Evolutionary conservation across 2,329 filamentous ascomycete species (phyloP).

Genomic region (Aspergillus floridensis): DNA sequence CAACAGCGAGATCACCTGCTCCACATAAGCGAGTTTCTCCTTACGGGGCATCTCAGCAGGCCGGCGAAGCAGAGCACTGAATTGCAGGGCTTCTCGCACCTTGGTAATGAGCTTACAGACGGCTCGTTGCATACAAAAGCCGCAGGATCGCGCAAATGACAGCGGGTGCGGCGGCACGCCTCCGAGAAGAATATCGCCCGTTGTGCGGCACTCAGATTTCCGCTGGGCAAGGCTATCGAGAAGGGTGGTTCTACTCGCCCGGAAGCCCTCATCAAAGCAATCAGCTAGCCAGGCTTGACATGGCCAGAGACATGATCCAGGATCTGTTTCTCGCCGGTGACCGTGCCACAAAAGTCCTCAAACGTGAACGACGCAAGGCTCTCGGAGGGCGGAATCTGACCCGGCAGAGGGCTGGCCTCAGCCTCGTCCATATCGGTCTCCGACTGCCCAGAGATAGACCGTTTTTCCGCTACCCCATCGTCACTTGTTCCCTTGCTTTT

Average conservation of each 20-base stretch:
- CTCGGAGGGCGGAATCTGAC: conserved; percentile 24
- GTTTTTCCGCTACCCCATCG: too few species aligned
- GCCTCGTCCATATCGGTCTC: too few species aligned
- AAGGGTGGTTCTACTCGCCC: conserved; percentile 88
- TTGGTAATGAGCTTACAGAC: conserved; percentile 79
- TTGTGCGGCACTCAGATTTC: conserved; percentile 79
- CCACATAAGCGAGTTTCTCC: conserved; percentile 81
- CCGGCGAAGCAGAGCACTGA: conserved; percentile 80
- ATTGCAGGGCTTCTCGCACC: conserved; percentile 79
- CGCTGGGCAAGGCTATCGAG: conserved; percentile 79
- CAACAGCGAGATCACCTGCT: conserved; percentile 74
- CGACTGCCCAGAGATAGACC: too few species aligned
- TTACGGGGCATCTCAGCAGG: conserved; percentile 64
- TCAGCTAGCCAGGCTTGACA: conserved; percentile 56
- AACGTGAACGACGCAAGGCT: conserved; percentile 39
- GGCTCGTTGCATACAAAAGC: conserved; percentile 55
- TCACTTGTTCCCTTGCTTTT: too few species aligned
- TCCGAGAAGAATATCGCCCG: conserved; percentile 76
- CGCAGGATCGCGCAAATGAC: conserved; percentile 28
- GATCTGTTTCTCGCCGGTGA: conserved; percentile 53
- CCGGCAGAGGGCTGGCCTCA: too few species aligned
- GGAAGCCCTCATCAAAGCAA: conserved; percentile 65
- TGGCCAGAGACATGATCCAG: conserved; percentile 55
- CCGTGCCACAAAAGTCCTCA: conserved; percentile 55
- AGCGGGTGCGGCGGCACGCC: conserved; percentile 61